Evolutionary conservation across 225 moss, liverwort and hornwort species (phyloP), one percentile per base, ranked within the genome.

Genomic region (Asterella californica): DNA sequence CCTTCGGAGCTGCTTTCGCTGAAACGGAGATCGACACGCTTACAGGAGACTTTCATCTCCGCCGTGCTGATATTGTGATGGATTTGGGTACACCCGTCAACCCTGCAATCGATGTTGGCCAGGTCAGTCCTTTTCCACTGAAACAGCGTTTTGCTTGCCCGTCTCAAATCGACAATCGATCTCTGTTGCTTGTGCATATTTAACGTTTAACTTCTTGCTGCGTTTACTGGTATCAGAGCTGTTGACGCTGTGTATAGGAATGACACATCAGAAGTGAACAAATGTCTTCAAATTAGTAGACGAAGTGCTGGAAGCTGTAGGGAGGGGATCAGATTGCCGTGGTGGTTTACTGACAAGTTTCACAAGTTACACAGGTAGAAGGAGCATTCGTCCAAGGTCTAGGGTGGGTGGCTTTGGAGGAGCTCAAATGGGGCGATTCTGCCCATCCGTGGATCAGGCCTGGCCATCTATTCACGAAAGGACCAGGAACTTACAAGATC

Each of bases 381-480:
- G 97, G 97, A 54, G 97, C 88, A 0, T 99, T 90, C 75, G 87
- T 97, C 2, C 94, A 99, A 83, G 97, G 97, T 30, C 75, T 97
- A 25, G 97, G 97, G 37, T 94, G 94, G 92, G 82, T 87, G 45
- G 85, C 91, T 61, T 53, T 97, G 84, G 94, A 94, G 84, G 97
- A 99, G 88, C 87, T 99, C 15, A 99, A 99, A 70, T 94, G 94
- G 94, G 97, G 97, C 29, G 97, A 99, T 53, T 62, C 90, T 53
- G 97, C 91, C 19, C 97, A 97, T 87, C 92, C 94, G 25, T 97
- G 97, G 97, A 86, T 93, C 64, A 88, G 81, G 75, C 97, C 93
- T 27, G 94, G 97, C 30, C 89, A 92, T 77, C 82, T 99, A 33
- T 99, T 94, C 86, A 99, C 97, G 49, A 92, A 93, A 82, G 97